These are phyloP conservation scores for Verticillium dahliae DNA, from an alignment of 2,329 filamentous ascomycete genomes.

Conservation along the genomic window DNA sequence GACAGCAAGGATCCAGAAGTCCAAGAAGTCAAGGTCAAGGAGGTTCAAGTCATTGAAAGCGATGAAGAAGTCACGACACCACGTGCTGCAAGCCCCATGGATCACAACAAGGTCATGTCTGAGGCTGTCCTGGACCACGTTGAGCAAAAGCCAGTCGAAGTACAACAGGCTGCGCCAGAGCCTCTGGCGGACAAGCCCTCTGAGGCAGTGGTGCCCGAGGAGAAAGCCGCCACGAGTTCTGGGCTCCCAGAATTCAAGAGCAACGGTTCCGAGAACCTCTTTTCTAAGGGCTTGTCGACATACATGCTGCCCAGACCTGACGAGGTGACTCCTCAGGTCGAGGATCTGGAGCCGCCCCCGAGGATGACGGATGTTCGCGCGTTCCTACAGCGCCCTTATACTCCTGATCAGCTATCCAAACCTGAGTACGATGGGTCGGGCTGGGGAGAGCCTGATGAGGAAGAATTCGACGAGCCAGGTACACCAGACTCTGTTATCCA, in stretches of 20 bases:
- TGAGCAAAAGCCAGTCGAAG: slow-evolving; percentile 12
- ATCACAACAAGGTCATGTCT: slow-evolving; percentile 4
- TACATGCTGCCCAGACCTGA: slow-evolving; percentile 38
- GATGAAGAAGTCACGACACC: slow-evolving; percentile 46
- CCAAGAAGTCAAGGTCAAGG: slow-evolving; percentile 3
- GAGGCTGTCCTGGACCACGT: background rate
- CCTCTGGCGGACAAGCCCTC: background rate
- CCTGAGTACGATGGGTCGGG: slow-evolving; percentile 59
- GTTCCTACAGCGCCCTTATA: slow-evolving; percentile 34
- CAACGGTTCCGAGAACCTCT: slow-evolving; percentile 26
- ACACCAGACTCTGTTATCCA: slow-evolving; percentile 90
- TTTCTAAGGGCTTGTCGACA: slow-evolving; percentile 36
- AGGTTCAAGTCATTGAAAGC: slow-evolving; percentile 6
- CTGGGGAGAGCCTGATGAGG: slow-evolving; percentile 50
- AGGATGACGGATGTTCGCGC: slow-evolving; percentile 30
- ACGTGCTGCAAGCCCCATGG: slow-evolving; percentile 34
- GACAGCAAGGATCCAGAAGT: slow-evolving; percentile 1
- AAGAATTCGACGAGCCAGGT: slow-evolving; percentile 54
- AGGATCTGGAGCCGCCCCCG: slow-evolving; percentile 14
- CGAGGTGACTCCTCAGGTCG: slow-evolving; percentile 23
- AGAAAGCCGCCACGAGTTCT: slow-evolving; percentile 3
- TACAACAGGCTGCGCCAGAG: background rate
- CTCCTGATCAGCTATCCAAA: slow-evolving; percentile 48
- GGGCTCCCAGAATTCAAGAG: slow-evolving; percentile 29
- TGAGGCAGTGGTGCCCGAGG: slow-evolving; percentile 4